phyloP scores from a whole-genome alignment of 495 filamentous ascomycete species.

The Podospora comata region DNA sequence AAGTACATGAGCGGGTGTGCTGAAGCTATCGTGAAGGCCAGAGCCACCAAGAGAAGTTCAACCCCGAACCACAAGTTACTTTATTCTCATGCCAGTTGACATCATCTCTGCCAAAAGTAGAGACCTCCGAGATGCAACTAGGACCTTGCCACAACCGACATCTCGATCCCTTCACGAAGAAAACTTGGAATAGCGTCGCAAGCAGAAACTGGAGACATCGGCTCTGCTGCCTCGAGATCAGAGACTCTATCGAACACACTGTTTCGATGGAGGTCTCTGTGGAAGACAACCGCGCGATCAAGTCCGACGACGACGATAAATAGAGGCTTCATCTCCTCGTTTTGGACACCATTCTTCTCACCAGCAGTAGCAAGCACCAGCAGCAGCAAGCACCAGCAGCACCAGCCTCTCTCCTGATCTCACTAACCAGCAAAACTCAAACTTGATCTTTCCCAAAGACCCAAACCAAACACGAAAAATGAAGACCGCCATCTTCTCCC shows the following conservation, averaged over 20 bases:
- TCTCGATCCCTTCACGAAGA: not conserved
- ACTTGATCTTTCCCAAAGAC: not conserved
- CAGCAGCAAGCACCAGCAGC: slow-evolving; percentile 8
- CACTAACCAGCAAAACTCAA: not conserved
- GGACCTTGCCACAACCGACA: slow-evolving; percentile 13
- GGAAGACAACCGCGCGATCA: not conserved
- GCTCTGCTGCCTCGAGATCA: not conserved
- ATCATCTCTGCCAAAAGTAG: not conserved
- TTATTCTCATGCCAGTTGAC: slow-evolving; percentile 7
- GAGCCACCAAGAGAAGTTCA: not conserved
- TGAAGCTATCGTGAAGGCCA: not conserved
- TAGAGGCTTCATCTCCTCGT: not conserved
- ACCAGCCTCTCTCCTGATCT: not conserved
- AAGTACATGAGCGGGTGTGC: not conserved
- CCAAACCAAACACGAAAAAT: slow-evolving; percentile 25
- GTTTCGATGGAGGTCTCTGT: not conserved
- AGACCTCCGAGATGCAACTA: not conserved
- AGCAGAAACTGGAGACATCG: not conserved
- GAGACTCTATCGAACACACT: not conserved
- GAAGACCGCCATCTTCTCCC: slow-evolving; percentile 37
- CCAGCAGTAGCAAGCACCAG: slow-evolving; percentile 13
- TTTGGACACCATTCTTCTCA: not conserved
- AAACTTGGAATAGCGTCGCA: not conserved
- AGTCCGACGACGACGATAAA: slow-evolving; percentile 13
- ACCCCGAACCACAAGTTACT: not conserved